Base-by-base conservation (phyloP, 225 moss, liverwort and hornwort genomes). In the Anthoceros angustus region DNA sequence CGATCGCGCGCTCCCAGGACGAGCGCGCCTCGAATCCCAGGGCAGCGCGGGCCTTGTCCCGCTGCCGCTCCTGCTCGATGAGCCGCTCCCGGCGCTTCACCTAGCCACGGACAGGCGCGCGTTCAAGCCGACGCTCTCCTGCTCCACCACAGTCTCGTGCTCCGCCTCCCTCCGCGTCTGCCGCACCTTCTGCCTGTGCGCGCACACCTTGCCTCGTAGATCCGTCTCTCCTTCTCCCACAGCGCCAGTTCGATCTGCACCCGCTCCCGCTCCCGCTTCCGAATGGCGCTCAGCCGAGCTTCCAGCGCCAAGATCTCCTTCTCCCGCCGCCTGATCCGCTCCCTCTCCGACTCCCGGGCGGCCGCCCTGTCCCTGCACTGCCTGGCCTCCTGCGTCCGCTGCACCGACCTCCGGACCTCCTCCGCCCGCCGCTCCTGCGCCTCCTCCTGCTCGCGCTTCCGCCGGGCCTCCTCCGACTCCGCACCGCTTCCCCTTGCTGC, bases 301-400 rank as follows among this genome's bases (percentile, higher is more conserved):
- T 50, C 49, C 7, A 50, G 49, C 15, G 49, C 49, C 49, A 50
- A 5, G 20, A 50, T 7, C 20, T 50, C 49, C 14, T 50, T 50
- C 14, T 50, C 49, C 49, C 49, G 49, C 49, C 49, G 49, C 20
- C 49, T 50, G 49, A 50, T 50, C 49, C 49, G 49, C 20, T 50
- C 49, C 10, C 49, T 50, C 49, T 50, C 49, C 49, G 7, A 14
- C 49, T 50, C 49, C 14, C 49, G 15, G 5, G 49, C 49, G 20
- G 10, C 49, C 10, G 49, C 49, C 49, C 49, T 50, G 16, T 50
- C 49, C 10, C 49, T 50, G 49, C 49, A 50, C 8, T 20, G 49
- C 5, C 49, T 5, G 14, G 49, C 49, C 49, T 50, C 49, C 49
- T 50, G 49, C 6, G 49, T 50, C 16, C 49, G 49, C 49, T 50